Evolutionary conservation across 164 flowering plant species (phyloP).

Genomic region (Dillenia suffruticosa): DNA sequence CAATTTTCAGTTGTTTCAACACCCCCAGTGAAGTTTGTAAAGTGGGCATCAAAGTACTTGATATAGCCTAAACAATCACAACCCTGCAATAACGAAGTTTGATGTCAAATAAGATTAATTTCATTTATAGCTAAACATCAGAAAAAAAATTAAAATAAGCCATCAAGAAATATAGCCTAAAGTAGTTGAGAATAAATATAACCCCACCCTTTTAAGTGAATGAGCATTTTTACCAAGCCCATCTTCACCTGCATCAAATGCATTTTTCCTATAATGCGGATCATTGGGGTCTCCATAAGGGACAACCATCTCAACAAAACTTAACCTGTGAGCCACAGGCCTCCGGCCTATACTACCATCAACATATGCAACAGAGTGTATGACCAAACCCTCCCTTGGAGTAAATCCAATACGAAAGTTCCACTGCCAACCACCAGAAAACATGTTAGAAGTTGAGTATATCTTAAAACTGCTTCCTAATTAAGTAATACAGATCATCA

Average conservation of each 20-base stretch:
- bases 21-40: conserved; percentile 87
- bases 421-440: conserved; percentile 54
- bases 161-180: neutral
- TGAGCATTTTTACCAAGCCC: conserved; percentile 96
- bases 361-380: conserved; percentile 82
- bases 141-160: neutral
- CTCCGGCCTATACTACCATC: conserved; percentile 92
- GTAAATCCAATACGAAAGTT: conserved; percentile 89
- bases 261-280: conserved; percentile 93
- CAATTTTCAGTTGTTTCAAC: conserved; percentile 93
- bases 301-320: conserved; percentile 96
- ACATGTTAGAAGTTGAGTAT: neutral
- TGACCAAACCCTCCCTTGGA: conserved; percentile 83
- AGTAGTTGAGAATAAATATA: neutral
- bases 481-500: neutral
- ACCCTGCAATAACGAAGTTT: conserved; percentile 44
- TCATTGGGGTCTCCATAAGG: conserved; percentile 96
- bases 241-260: conserved; percentile 97
- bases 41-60: conserved; percentile 91
- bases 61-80: conserved; percentile 90
- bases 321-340: conserved; percentile 81
- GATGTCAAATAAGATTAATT: neutral
- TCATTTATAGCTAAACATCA: too few species aligned
- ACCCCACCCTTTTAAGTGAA: conserved; percentile 76
- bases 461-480: neutral